Percentiles rank a stretch among this genome's conserved stretches.
phyloP scores from a whole-genome alignment of 345 rosid species.

The Adansonia digitata region DNA sequence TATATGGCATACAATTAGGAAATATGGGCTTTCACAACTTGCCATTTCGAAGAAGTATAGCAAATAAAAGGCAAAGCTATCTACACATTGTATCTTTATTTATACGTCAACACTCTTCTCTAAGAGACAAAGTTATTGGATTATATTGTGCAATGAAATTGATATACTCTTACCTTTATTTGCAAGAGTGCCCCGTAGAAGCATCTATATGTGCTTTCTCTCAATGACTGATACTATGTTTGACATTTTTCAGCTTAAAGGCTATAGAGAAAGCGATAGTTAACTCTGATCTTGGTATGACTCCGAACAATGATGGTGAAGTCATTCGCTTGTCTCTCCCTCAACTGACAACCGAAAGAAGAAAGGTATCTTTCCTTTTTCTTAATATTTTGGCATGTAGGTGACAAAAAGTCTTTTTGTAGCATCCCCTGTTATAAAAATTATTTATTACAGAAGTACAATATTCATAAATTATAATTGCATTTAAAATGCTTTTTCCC shows the following conservation, averaged over 20 bases:
- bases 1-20: not conserved
- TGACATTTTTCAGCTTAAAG: constrained; percentile 56
- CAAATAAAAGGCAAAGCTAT: not conserved
- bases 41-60: not conserved
- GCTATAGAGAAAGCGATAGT: constrained; percentile 92
- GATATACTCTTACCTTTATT: not conserved
- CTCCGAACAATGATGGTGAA: constrained; percentile 92
- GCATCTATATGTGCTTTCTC: constrained; percentile 4
- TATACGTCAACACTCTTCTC: not conserved
- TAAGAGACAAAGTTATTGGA: not conserved
- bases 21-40: not conserved
- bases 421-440: not conserved
- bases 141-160: not conserved
- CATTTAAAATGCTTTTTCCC: not conserved
- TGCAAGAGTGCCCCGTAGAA: not conserved
- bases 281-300: constrained; percentile 78
- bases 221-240: not conserved
- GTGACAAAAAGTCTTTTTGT: not conserved
- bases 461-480: not conserved
- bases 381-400: constrained; percentile 8
- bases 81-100: not conserved
- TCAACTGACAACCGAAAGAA: constrained; percentile 82
- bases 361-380: constrained; percentile 57
- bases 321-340: constrained; percentile 78
- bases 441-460: not conserved